phyloP scores from a whole-genome alignment of 2,329 filamentous ascomycete genomes.

The Paradendryphiella salina region DNA sequence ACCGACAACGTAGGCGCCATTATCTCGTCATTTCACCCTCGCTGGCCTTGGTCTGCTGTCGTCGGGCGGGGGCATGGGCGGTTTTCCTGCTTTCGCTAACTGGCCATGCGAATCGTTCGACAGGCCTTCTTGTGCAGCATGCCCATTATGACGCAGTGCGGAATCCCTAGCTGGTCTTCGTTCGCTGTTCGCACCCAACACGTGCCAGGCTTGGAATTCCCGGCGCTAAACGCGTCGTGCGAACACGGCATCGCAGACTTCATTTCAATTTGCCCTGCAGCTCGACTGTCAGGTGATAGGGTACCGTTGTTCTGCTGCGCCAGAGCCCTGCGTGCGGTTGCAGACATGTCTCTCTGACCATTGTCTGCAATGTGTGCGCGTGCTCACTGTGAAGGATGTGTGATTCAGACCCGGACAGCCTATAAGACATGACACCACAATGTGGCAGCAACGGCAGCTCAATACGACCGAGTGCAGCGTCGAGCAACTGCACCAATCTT shows the following conservation, averaged over 20 bases:
- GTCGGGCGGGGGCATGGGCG: slow-evolving; percentile 9
- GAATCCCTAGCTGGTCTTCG: slow-evolving; percentile 2
- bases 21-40: slow-evolving; percentile 24
- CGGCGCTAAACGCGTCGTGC: slow-evolving; percentile 20
- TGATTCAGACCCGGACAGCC: slow-evolving; percentile 3
- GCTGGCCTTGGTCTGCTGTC: slow-evolving; percentile 21
- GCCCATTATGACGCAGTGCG: slow-evolving; percentile 24
- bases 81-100: slow-evolving; percentile 10
- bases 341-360: background rate
- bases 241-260: slow-evolving; percentile 6
- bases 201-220: slow-evolving; percentile 14
- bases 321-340: slow-evolving; percentile 12
- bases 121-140: slow-evolving; percentile 11
- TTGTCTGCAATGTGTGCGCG: background rate
- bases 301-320: background rate
- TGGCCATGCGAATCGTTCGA: slow-evolving; percentile 13
- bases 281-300: slow-evolving; percentile 7
- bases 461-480: background rate
- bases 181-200: slow-evolving; percentile 12
- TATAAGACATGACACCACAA: slow-evolving; percentile 11
- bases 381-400: background rate
- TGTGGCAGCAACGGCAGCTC: background rate
- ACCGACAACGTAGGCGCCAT: slow-evolving; percentile 10
- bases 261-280: slow-evolving; percentile 15
- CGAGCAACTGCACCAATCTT: background rate